These are phyloP conservation scores for Trichoderma sp. DNA, from an alignment of 2,329 filamentous ascomycete species.

Conservation along the genomic window DNA sequence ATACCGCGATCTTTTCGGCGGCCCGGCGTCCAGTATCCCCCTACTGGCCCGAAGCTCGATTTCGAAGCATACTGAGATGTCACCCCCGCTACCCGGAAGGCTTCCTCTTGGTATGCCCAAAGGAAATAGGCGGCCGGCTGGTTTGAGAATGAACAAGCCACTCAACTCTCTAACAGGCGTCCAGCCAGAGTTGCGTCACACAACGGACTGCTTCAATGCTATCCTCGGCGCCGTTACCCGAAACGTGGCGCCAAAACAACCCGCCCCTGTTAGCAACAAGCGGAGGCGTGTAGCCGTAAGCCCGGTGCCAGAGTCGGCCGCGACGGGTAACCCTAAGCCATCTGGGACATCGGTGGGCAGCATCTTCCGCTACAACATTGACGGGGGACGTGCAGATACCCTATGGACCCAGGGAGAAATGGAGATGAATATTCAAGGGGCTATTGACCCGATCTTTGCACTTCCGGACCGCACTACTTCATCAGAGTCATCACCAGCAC, in stretches of 20 bases:
- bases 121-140: conserved; percentile 25
- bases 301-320: conserved; percentile 32
- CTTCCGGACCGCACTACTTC: conserved; percentile 43
- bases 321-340: not conserved
- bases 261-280: conserved; percentile 38
- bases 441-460: conserved; percentile 24
- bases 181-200: not conserved
- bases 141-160: conserved; percentile 27
- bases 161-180: conserved; percentile 12
- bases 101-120: conserved; percentile 43
- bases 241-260: conserved; percentile 35
- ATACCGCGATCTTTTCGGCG: conserved; percentile 39
- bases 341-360: not conserved
- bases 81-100: conserved; percentile 51
- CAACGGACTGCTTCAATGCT: conserved; percentile 39
- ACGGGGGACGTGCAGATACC: not conserved
- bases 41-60: conserved; percentile 52
- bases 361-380: conserved; percentile 8
- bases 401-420: conserved; percentile 10
- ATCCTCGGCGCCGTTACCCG: conserved; percentile 42
- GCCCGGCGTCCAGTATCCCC: conserved; percentile 48
- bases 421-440: not conserved
- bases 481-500: conserved; percentile 40
- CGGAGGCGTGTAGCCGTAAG: conserved; percentile 40
- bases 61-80: conserved; percentile 46